Evolutionary conservation across 495 filamentous ascomycete genomes (phyloP).

Genomic region (Tuber borchii): DNA sequence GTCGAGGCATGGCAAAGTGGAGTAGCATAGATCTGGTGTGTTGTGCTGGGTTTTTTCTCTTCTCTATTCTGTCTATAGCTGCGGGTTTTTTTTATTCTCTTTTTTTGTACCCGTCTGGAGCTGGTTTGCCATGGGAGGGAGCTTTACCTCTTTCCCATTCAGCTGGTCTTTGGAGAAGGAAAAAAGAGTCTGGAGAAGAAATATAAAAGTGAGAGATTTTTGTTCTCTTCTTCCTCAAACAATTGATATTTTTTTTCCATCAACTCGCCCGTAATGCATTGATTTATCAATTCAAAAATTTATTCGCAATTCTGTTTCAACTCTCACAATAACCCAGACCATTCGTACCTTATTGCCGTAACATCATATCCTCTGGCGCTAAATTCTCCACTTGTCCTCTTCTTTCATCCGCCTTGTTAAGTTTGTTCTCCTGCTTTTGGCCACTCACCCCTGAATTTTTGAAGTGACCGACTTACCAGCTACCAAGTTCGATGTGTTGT

Average conservation of each 20-base stretch:
- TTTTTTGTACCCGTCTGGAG: not conserved
- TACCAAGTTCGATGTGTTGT: not conserved
- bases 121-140: not conserved
- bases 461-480: not conserved
- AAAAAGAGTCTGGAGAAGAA: slow-evolving; percentile 2
- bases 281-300: not conserved
- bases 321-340: not conserved
- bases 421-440: not conserved
- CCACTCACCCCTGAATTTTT: not conserved
- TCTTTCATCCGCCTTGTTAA: not conserved
- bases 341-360: not conserved
- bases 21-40: slow-evolving; percentile 4
- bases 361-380: not conserved
- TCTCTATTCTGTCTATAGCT: slow-evolving; percentile 5
- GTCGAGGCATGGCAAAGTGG: not conserved
- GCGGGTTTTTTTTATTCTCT: slow-evolving; percentile 2
- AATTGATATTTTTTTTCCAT: not conserved
- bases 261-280: not conserved
- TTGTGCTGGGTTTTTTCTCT: slow-evolving; percentile 2
- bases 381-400: not conserved
- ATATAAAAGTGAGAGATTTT: not conserved
- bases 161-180: slow-evolving; percentile 14
- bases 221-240: not conserved
- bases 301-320: not conserved
- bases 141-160: slow-evolving; percentile 13